Conservation (phyloP, 805 yeast genomes). For the Starmerella powellii region DNA sequence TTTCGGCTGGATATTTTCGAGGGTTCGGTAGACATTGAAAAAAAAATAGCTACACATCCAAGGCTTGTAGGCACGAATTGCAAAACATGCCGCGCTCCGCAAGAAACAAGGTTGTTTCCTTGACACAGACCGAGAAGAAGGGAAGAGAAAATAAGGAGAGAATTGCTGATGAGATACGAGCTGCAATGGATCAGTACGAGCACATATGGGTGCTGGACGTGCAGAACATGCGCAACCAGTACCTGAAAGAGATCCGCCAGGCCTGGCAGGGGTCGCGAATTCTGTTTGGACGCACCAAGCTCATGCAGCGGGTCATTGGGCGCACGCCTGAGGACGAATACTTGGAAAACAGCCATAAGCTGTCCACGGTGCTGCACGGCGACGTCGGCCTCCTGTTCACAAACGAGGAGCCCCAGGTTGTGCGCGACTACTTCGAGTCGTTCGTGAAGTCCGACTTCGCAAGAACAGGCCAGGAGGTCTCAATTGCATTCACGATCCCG, state of each 20-base stretch:
- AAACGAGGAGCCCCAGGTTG: slow-evolving; percentile 77
- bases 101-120: slow-evolving; percentile 89
- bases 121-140: slow-evolving; percentile 93
- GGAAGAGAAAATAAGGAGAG: slow-evolving; percentile 86
- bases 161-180: slow-evolving; percentile 81
- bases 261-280: slow-evolving; percentile 89
- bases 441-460: slow-evolving; percentile 74
- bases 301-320: slow-evolving; percentile 86
- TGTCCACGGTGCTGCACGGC: slow-evolving; percentile 55
- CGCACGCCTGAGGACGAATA: slow-evolving; percentile 80
- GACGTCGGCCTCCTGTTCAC: slow-evolving; percentile 83
- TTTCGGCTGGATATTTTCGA: too few relatives aligned
- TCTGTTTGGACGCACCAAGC: slow-evolving; percentile 84
- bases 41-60: neutral
- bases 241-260: slow-evolving; percentile 78
- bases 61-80: too few relatives aligned
- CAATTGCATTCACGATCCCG: slow-evolving; percentile 75
- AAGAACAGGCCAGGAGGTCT: slow-evolving; percentile 76
- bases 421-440: slow-evolving; percentile 70
- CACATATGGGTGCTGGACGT: slow-evolving; percentile 77
- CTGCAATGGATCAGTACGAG: slow-evolving; percentile 60
- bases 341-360: slow-evolving; percentile 64
- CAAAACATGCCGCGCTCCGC: slow-evolving; percentile 81
- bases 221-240: slow-evolving; percentile 92
- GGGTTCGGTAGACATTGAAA: neutral